Evolutionary conservation across 2,329 filamentous ascomycete species (phyloP), one percentile per base, ranked within the genome.

Genomic region (Aspergillus neotritici): DNA sequence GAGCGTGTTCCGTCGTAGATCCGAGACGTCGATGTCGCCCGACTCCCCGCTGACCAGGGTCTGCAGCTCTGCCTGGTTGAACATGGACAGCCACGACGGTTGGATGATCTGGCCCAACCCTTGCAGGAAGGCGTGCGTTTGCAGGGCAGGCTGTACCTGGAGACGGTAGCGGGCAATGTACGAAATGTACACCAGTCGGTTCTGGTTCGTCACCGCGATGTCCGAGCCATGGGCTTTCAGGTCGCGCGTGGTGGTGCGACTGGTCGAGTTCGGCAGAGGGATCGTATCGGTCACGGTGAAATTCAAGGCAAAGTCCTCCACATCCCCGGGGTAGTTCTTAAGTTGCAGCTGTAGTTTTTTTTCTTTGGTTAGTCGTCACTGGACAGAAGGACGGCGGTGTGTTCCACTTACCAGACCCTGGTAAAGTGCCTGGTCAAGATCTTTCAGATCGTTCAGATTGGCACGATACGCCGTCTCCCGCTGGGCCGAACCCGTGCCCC

Each of bases 21-120:
- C 93, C 21, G 85, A 80, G 30, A 98, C 77, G 58, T 96, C 85
- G 46, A 98, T 94, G 49, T 87, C 83, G 8, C 83, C 83, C 21
- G 82, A 84, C 55, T 94, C 89, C 34, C 93, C 93, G 41, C 89
- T 87, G 12, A 98, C 86, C 5, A 98, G 82, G 1, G 87, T 93
- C 68, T 97, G 93, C 4, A 98, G 77, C 64, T 98, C 93, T 3
- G 81, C 81, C 64, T 96, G 91, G 65, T 98, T 98, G 74, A 98
- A 98, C 93, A 98, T 97, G 57, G 85, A 89, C 4, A 98, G 77
- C 93, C 93, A 98, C 3, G 81, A 80, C 0, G 91, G 90, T 46
- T 90, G 84, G 52, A 98, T 93, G 60, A 98, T 94, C 51, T 83
- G 77, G 15, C 86, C 82, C 1, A 98, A 79, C 0, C 93, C 93